Evolutionary conservation across 1,139 yeast species (phyloP), one percentile per base, ranked within the genome.

Genomic region (Chernovozyma aurita): DNA sequence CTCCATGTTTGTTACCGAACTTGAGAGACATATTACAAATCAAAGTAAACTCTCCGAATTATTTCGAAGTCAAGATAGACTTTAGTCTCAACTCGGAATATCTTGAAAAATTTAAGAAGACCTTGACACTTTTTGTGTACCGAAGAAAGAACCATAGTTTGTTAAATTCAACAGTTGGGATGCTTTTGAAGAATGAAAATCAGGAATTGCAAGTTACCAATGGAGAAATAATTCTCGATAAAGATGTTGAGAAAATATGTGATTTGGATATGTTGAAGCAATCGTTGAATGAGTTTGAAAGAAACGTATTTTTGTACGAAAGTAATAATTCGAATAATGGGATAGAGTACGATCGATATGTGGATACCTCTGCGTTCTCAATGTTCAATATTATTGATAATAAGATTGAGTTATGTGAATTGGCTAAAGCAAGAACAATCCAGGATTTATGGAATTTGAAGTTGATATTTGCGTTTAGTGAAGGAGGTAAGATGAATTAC

Each of bases 1-100:
- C 94, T 1, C 96, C 97, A 0, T 77, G 86, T 46, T 57, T 87
- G 32, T 57, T 88, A 25, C 95, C 95, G 0, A 73, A 75, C 28
- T 54, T 85, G 24, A 62, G 65, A 16, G 60, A 61, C 0, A 76
- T 87, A 15, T 35, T 40, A n/a, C 50, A 53, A 3, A 60, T 78
- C 6, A 57, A 62, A 31, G 68, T 79, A 0, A 47, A 52, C 7
- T 68, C 76, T 3, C 50, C 57, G 1, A 70, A 70, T 24, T 68
- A 70, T 48, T 76, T 73, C 48, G 63, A 66, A 13, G 67, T 78
- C 7, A 46, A 48, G 18, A 61, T 66, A 38, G 73, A 69, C 54
- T 68, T 69, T 42, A 58, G 47, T 29, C 52, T 57, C 35, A 63
- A 64, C 47, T 57, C 66, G 1, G 61, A 63, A 26, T 53, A 68